Percentiles rank a stretch among this genome's conserved stretches.
These are phyloP conservation scores for Anthracocystis walkeri DNA, from an alignment of 1,284 basidiomycete species.

Conservation along the genomic window DNA sequence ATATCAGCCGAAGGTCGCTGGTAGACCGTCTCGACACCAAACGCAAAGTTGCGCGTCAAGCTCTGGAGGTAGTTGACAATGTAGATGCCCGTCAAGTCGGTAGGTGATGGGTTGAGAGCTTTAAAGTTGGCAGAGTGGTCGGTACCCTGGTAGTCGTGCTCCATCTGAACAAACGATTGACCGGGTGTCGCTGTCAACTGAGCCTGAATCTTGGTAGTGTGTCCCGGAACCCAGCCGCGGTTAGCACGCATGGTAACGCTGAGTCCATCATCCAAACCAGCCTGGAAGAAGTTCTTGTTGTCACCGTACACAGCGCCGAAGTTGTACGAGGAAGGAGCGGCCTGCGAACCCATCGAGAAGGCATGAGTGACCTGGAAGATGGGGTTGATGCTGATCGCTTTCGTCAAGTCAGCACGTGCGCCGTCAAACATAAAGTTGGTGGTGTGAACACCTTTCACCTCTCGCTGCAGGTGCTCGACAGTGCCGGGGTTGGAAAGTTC, in stretches of 20 bases:
- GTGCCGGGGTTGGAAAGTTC: slow-evolving; percentile 66
- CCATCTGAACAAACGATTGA: slow-evolving; percentile 76
- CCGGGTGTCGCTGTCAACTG: slow-evolving; percentile 76
- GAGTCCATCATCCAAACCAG: slow-evolving; percentile 91
- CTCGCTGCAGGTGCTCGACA: slow-evolving; percentile 63
- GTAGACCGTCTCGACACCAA: slow-evolving; percentile 90
- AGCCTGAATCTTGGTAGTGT: slow-evolving; percentile 88
- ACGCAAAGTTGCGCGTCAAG: slow-evolving; percentile 87
- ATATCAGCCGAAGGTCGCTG: slow-evolving; percentile 76
- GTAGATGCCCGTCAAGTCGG: slow-evolving; percentile 90
- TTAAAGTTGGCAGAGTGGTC: slow-evolving; percentile 92
- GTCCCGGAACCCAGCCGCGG: slow-evolving; percentile 83
- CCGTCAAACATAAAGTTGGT: slow-evolving; percentile 98
- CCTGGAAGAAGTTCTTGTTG: slow-evolving; percentile 85
- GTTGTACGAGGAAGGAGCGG: slow-evolving; percentile 79
- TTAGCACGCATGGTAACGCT: slow-evolving; percentile 90
- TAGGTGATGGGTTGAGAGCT: slow-evolving; percentile 89
- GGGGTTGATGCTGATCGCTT: slow-evolving; percentile 90
- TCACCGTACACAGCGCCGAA: slow-evolving; percentile 94
- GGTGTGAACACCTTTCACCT: slow-evolving; percentile 79
- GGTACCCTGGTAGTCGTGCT: slow-evolving; percentile 91
- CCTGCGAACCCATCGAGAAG: slow-evolving; percentile 80
- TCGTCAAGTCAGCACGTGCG: slow-evolving; percentile 92
- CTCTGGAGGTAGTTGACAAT: slow-evolving; percentile 94
- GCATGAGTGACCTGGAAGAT: slow-evolving; percentile 98